Conservation (phyloP, 2,329 filamentous ascomycete species). For the Epichloe aotearoae region DNA sequence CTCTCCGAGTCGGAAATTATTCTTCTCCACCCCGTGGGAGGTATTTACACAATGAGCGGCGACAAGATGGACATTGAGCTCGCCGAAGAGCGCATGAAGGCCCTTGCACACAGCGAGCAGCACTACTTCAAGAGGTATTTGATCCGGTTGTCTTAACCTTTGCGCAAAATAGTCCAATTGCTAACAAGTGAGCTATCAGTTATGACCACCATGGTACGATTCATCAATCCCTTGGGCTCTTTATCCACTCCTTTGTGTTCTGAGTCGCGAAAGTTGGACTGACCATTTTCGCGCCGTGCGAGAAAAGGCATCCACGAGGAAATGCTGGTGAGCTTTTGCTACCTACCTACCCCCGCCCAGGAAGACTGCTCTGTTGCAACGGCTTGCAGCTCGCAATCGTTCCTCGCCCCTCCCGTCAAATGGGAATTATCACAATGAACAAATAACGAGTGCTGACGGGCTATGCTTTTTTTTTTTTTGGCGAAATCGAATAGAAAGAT, state of each 20-base stretch:
- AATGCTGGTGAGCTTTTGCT: slow-evolving; percentile 66
- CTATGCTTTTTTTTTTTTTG: not conserved
- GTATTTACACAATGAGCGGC: slow-evolving; percentile 27
- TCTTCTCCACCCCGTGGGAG: not conserved
- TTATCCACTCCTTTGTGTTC: slow-evolving; percentile 4
- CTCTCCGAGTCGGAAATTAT: not conserved
- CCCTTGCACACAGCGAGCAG: slow-evolving; percentile 86
- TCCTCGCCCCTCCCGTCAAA: not conserved
- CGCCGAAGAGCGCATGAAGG: slow-evolving; percentile 50
- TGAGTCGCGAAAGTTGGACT: not conserved
- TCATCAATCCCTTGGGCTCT: not conserved
- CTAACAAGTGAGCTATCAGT: slow-evolving; percentile 32
- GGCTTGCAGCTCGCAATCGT: not conserved
- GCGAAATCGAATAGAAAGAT: slow-evolving; percentile 58
- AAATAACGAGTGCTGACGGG: not conserved
- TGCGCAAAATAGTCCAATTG: not conserved
- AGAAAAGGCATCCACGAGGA: slow-evolving; percentile 81
- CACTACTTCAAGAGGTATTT: slow-evolving; percentile 96
- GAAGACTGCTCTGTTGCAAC: slow-evolving; percentile 3
- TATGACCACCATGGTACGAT: slow-evolving; percentile 90
- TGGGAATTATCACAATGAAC: not conserved
- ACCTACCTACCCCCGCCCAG: slow-evolving; percentile 8
- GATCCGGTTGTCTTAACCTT: not conserved
- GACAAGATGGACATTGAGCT: slow-evolving; percentile 45
- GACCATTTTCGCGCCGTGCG: not conserved